Percentiles rank a stretch among this genome's conserved stretches.
These are phyloP conservation scores for Trichoderma guizhouense DNA, from an alignment of 2,329 filamentous ascomycete genomes.

Conservation along the genomic window DNA sequence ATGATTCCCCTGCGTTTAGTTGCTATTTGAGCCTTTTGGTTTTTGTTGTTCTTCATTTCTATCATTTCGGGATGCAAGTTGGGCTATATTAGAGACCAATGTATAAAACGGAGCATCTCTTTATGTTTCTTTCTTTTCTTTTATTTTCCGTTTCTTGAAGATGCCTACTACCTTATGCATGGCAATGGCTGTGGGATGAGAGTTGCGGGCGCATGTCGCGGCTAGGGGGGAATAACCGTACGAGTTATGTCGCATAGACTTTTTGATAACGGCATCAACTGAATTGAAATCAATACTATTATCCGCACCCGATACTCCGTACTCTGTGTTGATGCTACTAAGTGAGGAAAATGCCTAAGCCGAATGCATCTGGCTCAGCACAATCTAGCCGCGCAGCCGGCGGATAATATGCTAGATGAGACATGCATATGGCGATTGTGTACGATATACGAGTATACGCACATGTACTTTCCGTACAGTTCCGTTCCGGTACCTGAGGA, in stretches of 20 bases:
- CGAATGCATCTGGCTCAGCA: not conserved
- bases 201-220: not conserved
- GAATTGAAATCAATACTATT: not conserved
- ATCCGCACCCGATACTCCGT: not conserved
- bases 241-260: not conserved
- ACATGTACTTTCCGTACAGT: not conserved
- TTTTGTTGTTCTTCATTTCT: not conserved
- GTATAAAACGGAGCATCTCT: not conserved
- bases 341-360: not conserved
- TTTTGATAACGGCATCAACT: not conserved
- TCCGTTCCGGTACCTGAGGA: not conserved
- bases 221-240: not conserved
- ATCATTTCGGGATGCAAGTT: not conserved
- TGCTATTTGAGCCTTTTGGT: not conserved
- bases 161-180: not conserved
- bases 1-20: conserved; percentile 4
- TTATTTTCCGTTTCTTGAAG: not conserved
- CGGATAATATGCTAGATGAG: not conserved
- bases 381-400: not conserved
- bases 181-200: not conserved
- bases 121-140: not conserved
- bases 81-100: not conserved
- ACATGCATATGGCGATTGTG: conserved; percentile 2
- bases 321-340: not conserved
- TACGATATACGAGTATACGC: not conserved